Evolutionary conservation across 805 yeast species (phyloP).

Genomic region (Wickerhamomyces hampshirensis): DNA sequence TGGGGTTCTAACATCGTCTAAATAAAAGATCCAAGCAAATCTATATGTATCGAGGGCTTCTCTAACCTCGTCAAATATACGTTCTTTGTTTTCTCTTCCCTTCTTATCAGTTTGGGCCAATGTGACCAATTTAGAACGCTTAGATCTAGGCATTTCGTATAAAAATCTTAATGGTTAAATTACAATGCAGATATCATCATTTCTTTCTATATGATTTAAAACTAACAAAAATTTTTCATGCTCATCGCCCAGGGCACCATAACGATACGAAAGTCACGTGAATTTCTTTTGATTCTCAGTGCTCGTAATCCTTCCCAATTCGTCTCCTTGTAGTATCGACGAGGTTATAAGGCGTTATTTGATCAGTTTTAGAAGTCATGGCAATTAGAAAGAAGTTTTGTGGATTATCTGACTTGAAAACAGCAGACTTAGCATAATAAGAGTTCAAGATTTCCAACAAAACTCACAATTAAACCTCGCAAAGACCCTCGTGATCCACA

Average conservation of each 20-base stretch:
- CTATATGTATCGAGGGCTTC: conserved; percentile 69
- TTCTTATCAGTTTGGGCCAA: conserved; percentile 95
- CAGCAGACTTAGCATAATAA: no score
- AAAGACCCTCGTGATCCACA: no score
- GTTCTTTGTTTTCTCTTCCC: conserved; percentile 86
- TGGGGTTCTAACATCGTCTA: conserved; percentile 93
- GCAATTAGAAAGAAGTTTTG: no score
- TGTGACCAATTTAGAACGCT: conserved; percentile 92
- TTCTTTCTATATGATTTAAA: no score
- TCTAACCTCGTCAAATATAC: conserved; percentile 88
- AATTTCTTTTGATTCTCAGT: conserved; percentile 3
- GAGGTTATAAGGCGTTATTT: no score
- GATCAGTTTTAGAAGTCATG: no score
- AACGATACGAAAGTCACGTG: background rate
- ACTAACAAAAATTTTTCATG: background rate
- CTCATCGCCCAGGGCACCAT: no score
- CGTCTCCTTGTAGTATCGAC: no score
- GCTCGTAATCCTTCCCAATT: conserved; percentile 2
- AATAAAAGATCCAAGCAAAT: conserved; percentile 78
- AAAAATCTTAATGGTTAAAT: background rate
- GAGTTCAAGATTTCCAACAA: no score
- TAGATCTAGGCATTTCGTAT: conserved; percentile 85
- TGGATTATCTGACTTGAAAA: no score
- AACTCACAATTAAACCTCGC: no score
- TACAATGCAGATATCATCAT: no score